Percentiles rank a stretch among this genome's conserved stretches.
phyloP scores from a whole-genome alignment of 129 eudicot genomes.

The Rutidosis leptorrhynchoides region DNA sequence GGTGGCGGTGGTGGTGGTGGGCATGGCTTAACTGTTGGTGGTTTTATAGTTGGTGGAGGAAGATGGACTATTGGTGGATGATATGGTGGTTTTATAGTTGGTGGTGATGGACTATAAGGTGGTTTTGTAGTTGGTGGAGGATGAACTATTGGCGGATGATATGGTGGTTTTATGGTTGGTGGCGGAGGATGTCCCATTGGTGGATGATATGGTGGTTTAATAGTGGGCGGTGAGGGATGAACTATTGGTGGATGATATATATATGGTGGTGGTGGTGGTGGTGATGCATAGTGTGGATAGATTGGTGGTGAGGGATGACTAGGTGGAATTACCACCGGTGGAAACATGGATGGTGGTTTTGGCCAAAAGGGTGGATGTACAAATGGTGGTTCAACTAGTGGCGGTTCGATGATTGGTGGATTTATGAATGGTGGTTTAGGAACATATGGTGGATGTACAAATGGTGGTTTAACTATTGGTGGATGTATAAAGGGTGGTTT shows the following conservation, averaged over 20 bases:
- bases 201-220: not conserved
- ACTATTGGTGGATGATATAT: not conserved
- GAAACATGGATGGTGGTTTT: conserved; percentile 26
- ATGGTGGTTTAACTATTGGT: not conserved
- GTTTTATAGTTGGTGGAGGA: conserved; percentile 20
- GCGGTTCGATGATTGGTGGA: not conserved
- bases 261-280: conserved; percentile 21
- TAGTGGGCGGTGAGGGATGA: conserved; percentile 13
- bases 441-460: conserved; percentile 16
- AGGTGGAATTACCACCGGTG: conserved; percentile 23
- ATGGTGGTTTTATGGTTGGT: not conserved
- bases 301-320: conserved; percentile 18
- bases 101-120: not conserved
- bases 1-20: conserved; percentile 23
- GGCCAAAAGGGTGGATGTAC: conserved; percentile 26
- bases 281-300: conserved; percentile 27
- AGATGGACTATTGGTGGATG: not conserved
- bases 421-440: conserved; percentile 10
- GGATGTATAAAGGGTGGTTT: conserved; percentile 20
- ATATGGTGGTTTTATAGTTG: not conserved
- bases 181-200: conserved; percentile 1
- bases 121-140: not conserved
- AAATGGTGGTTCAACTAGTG: not conserved
- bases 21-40: too few relatives aligned
- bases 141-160: not conserved